phyloP scores from a whole-genome alignment of 306 rosid genomes.

The Psophocarpus tetragonolobus region DNA sequence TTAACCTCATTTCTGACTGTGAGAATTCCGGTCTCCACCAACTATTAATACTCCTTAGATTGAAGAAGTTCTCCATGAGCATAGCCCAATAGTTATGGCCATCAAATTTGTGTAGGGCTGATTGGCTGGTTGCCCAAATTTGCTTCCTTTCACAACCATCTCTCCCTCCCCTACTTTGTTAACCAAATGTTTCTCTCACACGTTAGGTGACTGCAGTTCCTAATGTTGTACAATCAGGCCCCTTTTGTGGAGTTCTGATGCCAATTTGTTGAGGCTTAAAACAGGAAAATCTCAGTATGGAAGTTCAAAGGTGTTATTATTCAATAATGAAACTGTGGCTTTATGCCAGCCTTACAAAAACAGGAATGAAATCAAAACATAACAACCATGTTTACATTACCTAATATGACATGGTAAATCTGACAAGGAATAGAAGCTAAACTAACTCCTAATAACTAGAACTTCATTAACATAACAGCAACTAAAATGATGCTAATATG shows the following conservation, averaged over 20 bases:
- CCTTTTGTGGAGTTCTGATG: neutral
- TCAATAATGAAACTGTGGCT: neutral
- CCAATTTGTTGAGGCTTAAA: neutral
- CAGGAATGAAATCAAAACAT: neutral
- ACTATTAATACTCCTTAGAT: neutral
- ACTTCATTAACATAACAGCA: neutral
- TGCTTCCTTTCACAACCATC: neutral
- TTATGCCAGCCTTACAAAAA: neutral
- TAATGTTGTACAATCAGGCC: neutral
- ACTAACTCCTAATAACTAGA: neutral
- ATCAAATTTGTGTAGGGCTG: neutral
- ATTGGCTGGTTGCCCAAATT: neutral
- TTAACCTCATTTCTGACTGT: neutral
- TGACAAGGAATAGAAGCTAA: neutral
- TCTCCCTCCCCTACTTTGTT: neutral
- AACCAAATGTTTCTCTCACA: neutral
- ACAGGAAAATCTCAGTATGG: neutral
- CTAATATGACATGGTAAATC: neutral
- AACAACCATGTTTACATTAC: neutral
- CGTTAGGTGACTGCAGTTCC: neutral
- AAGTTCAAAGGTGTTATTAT: neutral
- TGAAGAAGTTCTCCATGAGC: neutral
- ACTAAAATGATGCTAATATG: neutral
- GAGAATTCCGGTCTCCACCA: neutral
- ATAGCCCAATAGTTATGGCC: neutral